These are phyloP conservation scores for Stromatinia cepivora DNA, from an alignment of 2,329 filamentous ascomycete genomes.

Conservation along the genomic window DNA sequence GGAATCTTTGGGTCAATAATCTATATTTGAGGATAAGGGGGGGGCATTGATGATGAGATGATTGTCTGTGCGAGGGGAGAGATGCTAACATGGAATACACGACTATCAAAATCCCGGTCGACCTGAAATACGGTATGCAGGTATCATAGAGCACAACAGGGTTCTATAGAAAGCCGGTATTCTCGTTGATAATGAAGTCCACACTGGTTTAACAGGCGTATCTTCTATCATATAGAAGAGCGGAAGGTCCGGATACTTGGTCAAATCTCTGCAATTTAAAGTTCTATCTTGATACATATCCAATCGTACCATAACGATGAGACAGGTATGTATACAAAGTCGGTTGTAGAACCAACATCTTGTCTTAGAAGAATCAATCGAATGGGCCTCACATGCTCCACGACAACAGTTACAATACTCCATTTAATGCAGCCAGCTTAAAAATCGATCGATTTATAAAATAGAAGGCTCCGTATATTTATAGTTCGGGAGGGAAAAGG, in stretches of 20 bases:
- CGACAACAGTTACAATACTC: constrained; percentile 8
- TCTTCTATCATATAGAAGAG: neutral
- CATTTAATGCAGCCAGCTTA: neutral
- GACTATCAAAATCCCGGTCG: constrained; percentile 1
- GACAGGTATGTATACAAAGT: constrained; percentile 1
- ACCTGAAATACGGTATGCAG: neutral
- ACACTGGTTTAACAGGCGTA: neutral
- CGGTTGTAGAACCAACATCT: constrained; percentile 10
- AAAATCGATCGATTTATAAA: constrained; percentile 1
- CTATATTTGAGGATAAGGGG: neutral
- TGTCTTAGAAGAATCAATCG: constrained; percentile 13
- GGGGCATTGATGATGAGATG: constrained; percentile 11
- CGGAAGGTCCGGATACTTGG: constrained; percentile 10
- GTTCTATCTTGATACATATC: neutral
- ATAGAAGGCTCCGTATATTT: neutral
- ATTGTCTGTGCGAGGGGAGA: constrained; percentile 7
- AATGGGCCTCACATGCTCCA: constrained; percentile 13
- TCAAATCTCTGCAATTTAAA: neutral
- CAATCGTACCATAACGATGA: constrained; percentile 3
- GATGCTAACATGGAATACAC: neutral
- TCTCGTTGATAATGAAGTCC: constrained; percentile 11
- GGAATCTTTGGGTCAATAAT: neutral
- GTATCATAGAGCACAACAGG: constrained; percentile 1
- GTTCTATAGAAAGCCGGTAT: constrained; percentile 8
- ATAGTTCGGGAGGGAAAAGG: constrained; percentile 1